Percentiles rank a stretch among this genome's conserved stretches.
These are phyloP conservation scores for Fusarium pilosicola DNA, from an alignment of 2,329 filamentous ascomycete species.

Conservation along the genomic window DNA sequence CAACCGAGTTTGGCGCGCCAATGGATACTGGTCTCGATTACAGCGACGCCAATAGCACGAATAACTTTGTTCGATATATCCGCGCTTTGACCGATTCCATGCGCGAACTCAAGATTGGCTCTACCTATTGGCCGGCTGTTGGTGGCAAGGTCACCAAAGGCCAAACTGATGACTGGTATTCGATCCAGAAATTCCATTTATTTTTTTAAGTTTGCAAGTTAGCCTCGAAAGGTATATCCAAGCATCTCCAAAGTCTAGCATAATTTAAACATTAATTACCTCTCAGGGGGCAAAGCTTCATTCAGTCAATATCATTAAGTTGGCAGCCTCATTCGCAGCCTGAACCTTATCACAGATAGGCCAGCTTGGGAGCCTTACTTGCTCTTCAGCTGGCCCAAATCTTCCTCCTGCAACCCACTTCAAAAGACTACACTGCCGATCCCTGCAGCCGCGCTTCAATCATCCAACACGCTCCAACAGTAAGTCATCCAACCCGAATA, in stretches of 20 bases:
- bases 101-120: not conserved
- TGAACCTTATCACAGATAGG: too few relatives aligned
- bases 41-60: not conserved
- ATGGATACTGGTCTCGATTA: not conserved
- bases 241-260: too few relatives aligned
- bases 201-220: not conserved
- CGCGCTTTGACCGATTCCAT: not conserved
- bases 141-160: not conserved
- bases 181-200: not conserved
- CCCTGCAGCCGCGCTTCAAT: not conserved
- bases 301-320: too few relatives aligned
- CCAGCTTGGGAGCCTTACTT: not conserved
- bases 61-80: not conserved
- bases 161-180: not conserved
- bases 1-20: not conserved
- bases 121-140: not conserved
- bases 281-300: too few relatives aligned
- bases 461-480: not conserved
- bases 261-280: too few relatives aligned
- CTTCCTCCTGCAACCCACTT: not conserved
- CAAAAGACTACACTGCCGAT: not conserved
- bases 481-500: not conserved
- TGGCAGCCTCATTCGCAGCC: too few relatives aligned
- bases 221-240: not conserved
- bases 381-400: not conserved